phyloP scores from a whole-genome alignment of 2,329 filamentous ascomycete genomes.

The Beauveria pseudobassiana region DNA sequence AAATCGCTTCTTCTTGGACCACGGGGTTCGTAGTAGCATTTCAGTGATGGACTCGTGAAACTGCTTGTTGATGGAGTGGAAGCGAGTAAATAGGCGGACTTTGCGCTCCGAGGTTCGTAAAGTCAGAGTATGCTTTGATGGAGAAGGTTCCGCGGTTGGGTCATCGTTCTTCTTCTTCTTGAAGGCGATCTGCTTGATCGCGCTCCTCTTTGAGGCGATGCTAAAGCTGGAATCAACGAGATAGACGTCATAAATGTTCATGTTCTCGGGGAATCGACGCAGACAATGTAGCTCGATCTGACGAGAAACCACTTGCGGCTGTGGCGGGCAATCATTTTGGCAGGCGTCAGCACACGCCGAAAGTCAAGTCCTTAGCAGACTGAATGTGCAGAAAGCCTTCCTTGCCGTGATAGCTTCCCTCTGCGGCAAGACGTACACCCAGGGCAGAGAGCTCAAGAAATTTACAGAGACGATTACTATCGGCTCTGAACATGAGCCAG shows the following conservation, averaged over 20 bases:
- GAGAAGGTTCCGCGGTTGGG: slow-evolving; percentile 28
- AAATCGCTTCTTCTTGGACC: slow-evolving; percentile 79
- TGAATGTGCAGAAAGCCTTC: slow-evolving; percentile 92
- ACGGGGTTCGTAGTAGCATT: slow-evolving; percentile 77
- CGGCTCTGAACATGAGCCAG: slow-evolving; percentile 92
- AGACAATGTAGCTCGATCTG: slow-evolving; percentile 95
- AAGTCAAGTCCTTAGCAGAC: slow-evolving; percentile 81
- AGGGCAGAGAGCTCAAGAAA: slow-evolving; percentile 93
- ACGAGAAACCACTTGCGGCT: slow-evolving; percentile 96
- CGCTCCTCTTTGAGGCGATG: slow-evolving; percentile 65
- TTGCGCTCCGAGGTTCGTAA: slow-evolving; percentile 89
- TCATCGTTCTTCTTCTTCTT: slow-evolving; percentile 52
- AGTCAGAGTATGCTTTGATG: slow-evolving; percentile 65
- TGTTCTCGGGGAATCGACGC: slow-evolving; percentile 96
- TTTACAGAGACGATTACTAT: slow-evolving; percentile 91
- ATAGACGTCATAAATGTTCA: slow-evolving; percentile 98
- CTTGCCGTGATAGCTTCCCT: slow-evolving; percentile 96
- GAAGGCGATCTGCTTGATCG: slow-evolving; percentile 43
- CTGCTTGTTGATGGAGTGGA: slow-evolving; percentile 80
- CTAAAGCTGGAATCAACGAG: slow-evolving; percentile 86
- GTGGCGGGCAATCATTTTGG: slow-evolving; percentile 73
- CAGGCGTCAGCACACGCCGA: slow-evolving; percentile 69
- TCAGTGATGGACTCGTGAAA: slow-evolving; percentile 88
- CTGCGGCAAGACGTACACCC: slow-evolving; percentile 85
- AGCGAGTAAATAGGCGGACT: slow-evolving; percentile 82